A percentile compares a stretch with the other conserved stretches of the same genome.
Evolutionary conservation across 2,329 filamentous ascomycete species (phyloP).

Genomic region (Alternaria brassicicola): DNA sequence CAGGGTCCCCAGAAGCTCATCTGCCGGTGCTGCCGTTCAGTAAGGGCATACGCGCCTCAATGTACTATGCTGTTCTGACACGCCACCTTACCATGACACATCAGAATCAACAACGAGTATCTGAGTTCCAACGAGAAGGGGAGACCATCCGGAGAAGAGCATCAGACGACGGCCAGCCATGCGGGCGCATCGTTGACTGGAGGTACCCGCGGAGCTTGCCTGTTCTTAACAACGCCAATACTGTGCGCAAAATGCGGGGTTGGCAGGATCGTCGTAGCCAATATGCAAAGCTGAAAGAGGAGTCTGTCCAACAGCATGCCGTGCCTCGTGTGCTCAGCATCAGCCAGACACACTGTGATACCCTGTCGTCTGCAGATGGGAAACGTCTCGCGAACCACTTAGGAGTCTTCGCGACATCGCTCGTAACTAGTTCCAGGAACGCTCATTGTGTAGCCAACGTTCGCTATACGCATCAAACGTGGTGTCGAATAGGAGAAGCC

Average conservation of each 20-base stretch:
- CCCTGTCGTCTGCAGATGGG: slow-evolving; percentile 15
- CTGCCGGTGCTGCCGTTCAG: background rate
- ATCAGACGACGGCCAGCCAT: slow-evolving; percentile 23
- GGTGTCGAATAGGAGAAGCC: slow-evolving; percentile 27
- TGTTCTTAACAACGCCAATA: slow-evolving; percentile 34
- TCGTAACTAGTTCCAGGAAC: slow-evolving; percentile 38
- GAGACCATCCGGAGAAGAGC: slow-evolving; percentile 6
- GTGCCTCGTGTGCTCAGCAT: slow-evolving; percentile 30
- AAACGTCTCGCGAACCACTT: slow-evolving; percentile 7
- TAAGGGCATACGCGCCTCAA: background rate
- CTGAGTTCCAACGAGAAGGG: background rate
- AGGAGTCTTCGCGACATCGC: slow-evolving; percentile 20
- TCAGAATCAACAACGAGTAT: background rate
- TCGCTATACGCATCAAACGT: slow-evolving; percentile 12
- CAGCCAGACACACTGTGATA: slow-evolving; percentile 26
- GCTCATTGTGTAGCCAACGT: slow-evolving; percentile 18
- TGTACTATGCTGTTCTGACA: background rate
- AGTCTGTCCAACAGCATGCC: slow-evolving; percentile 25
- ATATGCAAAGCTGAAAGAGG: slow-evolving; percentile 22
- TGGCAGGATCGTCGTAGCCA: slow-evolving; percentile 29
- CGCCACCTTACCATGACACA: background rate
- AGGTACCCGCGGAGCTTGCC: slow-evolving; percentile 35
- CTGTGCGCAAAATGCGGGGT: slow-evolving; percentile 47
- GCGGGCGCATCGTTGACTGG: slow-evolving; percentile 33
- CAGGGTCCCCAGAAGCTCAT: background rate